phyloP scores from a whole-genome alignment of 2,329 filamentous ascomycete species.

The Fusarium caatingaense region DNA sequence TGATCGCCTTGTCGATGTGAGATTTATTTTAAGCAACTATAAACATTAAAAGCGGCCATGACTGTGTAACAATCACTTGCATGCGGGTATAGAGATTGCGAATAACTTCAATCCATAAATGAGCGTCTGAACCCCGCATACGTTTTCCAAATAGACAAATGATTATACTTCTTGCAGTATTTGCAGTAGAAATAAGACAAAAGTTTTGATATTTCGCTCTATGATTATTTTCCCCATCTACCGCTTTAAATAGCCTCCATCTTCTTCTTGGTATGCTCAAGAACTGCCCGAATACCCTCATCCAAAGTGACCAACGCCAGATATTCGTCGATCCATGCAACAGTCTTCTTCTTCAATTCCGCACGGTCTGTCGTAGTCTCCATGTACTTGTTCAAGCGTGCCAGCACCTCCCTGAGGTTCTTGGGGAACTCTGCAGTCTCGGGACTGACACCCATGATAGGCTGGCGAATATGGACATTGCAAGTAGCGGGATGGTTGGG shows the following conservation, averaged over 20 bases:
- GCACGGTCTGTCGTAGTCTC: conserved; percentile 59
- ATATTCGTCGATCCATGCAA: conserved; percentile 66
- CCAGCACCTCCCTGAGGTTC: conserved; percentile 74
- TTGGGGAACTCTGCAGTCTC: conserved; percentile 77
- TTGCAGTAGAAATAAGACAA: not conserved
- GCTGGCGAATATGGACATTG: conserved; percentile 77
- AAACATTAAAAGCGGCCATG: not conserved
- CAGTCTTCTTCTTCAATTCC: conserved; percentile 61
- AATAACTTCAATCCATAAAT: not conserved
- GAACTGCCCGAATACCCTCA: conserved; percentile 64
- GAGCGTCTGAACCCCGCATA: too few relatives aligned
- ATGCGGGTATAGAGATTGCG: not conserved
- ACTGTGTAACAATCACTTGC: not conserved
- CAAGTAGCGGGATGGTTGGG: conserved; percentile 72
- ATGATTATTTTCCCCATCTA: not conserved
- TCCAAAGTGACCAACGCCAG: conserved; percentile 64
- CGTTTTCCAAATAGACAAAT: not conserved
- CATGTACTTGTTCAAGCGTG: conserved; percentile 66
- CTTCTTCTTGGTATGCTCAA: conserved; percentile 62
- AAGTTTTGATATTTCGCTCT: conserved; percentile 4
- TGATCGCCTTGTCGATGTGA: too few relatives aligned
- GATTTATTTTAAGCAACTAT: not conserved
- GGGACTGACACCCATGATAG: conserved; percentile 73
- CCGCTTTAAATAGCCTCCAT: conserved; percentile 27
- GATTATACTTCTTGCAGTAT: not conserved